phyloP scores from a whole-genome alignment of 2,329 filamentous ascomycete species.

The Fusarium sp. region DNA sequence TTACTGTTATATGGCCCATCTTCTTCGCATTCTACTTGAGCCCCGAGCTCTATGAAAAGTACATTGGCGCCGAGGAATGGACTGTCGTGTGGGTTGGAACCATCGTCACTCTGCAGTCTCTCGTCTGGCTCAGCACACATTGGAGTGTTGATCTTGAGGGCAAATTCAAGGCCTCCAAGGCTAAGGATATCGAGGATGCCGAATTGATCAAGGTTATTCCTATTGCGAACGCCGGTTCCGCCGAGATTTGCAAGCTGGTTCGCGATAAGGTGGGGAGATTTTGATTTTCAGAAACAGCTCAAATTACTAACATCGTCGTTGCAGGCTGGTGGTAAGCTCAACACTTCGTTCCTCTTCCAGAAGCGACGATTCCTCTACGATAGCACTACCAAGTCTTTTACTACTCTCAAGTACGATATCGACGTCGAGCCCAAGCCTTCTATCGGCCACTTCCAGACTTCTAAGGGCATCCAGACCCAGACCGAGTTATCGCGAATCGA shows the following conservation, averaged over 20 bases:
- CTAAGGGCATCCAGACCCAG: slow-evolving; percentile 76
- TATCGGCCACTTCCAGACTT: slow-evolving; percentile 81
- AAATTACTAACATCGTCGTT: slow-evolving; percentile 17
- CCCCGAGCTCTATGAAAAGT: slow-evolving; percentile 83
- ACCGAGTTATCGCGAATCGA: slow-evolving; percentile 82
- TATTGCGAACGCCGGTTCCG: slow-evolving; percentile 84
- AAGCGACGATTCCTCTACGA: slow-evolving; percentile 95
- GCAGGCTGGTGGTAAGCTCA: slow-evolving; percentile 76
- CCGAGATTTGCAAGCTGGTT: slow-evolving; percentile 86
- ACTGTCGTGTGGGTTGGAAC: slow-evolving; percentile 93
- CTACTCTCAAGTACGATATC: slow-evolving; percentile 83
- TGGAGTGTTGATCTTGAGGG: slow-evolving; percentile 93
- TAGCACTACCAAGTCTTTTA: slow-evolving; percentile 75
- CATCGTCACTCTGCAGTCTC: slow-evolving; percentile 87
- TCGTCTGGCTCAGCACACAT: slow-evolving; percentile 95
- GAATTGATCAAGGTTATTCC: slow-evolving; percentile 93
- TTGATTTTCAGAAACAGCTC: neutral
- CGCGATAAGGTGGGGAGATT: slow-evolving; percentile 70
- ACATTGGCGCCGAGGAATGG: slow-evolving; percentile 96
- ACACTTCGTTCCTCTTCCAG: slow-evolving; percentile 92
- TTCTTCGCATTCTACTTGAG: slow-evolving; percentile 91
- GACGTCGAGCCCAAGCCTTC: slow-evolving; percentile 85
- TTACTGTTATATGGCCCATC: slow-evolving; percentile 87
- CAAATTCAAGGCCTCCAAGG: slow-evolving; percentile 80
- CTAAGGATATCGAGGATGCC: slow-evolving; percentile 76